Evolutionary conservation across 2,329 filamentous ascomycete species (phyloP).

Genomic region (Calonectria pseudoreteaudii): DNA sequence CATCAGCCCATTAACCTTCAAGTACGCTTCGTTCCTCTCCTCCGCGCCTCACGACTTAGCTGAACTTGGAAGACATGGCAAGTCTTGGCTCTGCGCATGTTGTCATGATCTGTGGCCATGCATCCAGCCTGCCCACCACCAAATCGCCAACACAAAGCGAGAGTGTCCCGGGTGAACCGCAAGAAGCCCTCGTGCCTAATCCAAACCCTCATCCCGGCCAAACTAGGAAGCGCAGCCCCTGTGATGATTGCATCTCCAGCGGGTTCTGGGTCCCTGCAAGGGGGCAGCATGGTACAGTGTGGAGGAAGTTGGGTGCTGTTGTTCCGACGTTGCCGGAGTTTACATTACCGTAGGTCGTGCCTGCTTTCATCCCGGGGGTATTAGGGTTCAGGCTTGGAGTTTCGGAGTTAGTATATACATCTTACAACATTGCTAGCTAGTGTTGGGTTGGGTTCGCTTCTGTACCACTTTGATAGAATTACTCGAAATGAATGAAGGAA

Average conservation of each 20-base stretch:
- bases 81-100: not conserved
- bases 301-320: not conserved
- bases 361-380: not conserved
- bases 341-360: not conserved
- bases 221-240: not conserved
- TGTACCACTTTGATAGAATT: not conserved
- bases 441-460: not conserved
- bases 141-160: not conserved
- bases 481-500: not conserved
- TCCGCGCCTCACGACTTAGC: not conserved
- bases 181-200: not conserved
- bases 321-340: not conserved
- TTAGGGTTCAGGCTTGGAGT: not conserved
- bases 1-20: not conserved
- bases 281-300: not conserved
- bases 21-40: not conserved
- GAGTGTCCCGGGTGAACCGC: not conserved
- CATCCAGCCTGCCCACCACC: not conserved
- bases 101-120: not conserved
- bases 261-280: not conserved
- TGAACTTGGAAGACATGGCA: not conserved
- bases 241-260: not conserved
- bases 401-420: not conserved
- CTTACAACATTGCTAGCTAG: not conserved
- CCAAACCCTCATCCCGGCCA: not conserved